Base-by-base conservation (phyloP, 2,329 filamentous ascomycete species). In the Lasiodiplodia sp. region DNA sequence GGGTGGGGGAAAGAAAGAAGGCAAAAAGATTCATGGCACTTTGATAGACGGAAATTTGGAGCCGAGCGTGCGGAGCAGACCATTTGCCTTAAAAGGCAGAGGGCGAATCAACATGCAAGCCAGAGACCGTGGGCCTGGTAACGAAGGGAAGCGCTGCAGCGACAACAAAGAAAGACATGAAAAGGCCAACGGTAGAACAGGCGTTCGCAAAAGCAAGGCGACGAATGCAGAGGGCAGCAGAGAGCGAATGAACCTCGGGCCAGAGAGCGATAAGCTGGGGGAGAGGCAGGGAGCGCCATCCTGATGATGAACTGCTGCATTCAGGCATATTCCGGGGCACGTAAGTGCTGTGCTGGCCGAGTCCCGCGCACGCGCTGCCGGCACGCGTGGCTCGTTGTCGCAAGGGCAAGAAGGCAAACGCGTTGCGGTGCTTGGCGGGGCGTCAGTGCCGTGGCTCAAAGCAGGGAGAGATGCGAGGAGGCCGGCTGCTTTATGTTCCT, bases 291-390 rank as follows among this genome's bases (percentile, higher is more conserved):
- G 44, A 47, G 18, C 44, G 44, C n/a, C 18, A 47, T 47, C 18
- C 44, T 47, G 44, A 47, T 38, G 57, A 47, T 14, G 57, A 25
- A 25, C 58, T 62, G 58, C 58, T 62, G 58, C 58, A 64, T 64
- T 25, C n/a, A 64, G 60, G 44, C 44, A 52, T 64, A 52, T n/a
- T 52, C 60, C 60, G 60, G 44, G 25, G 56, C n/a, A 38, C 60
- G 16, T 38, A 64, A 49, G 12, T 52, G n/a, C 14, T n/a, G 25
- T 25, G 44, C 44, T 38, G 60, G 28, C 28, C 25, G 60, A 44
- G 25, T 38, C 28, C 10, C 23, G 44, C 44, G 44, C 60, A 52
- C 37, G 44, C 60, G 34, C 21, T 25, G 18, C 18, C 53, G 28
- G 37, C 57, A 31, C 56, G 37, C 56, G 55, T 40, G 11, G 56